Evolutionary conservation across 257 asterid genomes (phyloP), one percentile per base, ranked within the genome.

Genomic region (Nicotiana obtusifolia): DNA sequence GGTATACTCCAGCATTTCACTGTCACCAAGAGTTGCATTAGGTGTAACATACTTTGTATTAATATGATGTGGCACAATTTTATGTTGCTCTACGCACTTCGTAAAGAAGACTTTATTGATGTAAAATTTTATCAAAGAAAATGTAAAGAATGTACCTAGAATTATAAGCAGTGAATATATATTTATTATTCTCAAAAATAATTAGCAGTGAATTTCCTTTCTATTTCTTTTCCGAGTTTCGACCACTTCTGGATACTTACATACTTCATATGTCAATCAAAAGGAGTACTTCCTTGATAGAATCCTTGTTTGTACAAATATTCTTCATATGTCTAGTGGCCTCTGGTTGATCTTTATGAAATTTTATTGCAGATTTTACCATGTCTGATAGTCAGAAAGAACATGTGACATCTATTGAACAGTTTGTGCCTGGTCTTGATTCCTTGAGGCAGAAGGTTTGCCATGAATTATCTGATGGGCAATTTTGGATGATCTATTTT

Each of bases 401-500:
- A 73, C 97, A 93, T 80, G 91, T 89, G 71, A 89, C 88, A 76
- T 57, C 84, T 47, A 92, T 93, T 75, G 93, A 86, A 73, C 88
- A 86, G 68, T 87, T 92, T 87, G 93, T 93, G 81, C 93, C 97
- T 16, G 86, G 86, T 82, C 88, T 93, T 87, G 87, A 81, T 83
- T 62, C 83, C 78, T 64, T 92, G 84, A 90, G 94, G 90, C 90
- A 87, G 87, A 85, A 86, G 66, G 80, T 88, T 75, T 81, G 91
- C 86, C 85, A 86, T 80, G 88, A 88, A 81, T 79, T 93, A 82
- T 89, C 89, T 47, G 81, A 82, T 24, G 87, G 82, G 80, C 91
- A 92, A 84, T 93, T 92, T 87, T 93, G 97, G 97, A 87, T 92
- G 88, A 90, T 93, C 81, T 92, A 93, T 85, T 92, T 91, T 54